A percentile compares a stretch with the other conserved stretches of the same genome.
Conservation (phyloP, 177 flowering plant genomes). For the Vitis hybrid region DNA sequence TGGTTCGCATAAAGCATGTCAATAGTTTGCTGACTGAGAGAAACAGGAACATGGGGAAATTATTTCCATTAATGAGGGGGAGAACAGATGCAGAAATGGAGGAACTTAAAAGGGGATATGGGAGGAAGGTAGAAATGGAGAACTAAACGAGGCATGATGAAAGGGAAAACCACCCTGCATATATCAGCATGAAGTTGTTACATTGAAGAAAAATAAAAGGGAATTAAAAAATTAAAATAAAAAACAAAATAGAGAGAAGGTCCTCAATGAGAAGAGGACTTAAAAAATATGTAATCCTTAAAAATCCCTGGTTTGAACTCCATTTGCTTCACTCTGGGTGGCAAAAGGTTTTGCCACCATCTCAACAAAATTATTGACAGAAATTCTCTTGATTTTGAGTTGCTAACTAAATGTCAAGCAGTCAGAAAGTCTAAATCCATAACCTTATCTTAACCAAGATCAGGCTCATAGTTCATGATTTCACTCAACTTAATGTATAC, state of each 20-base stretch:
- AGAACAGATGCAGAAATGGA: too few species aligned
- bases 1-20: too few species aligned
- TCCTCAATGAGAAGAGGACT: too few species aligned
- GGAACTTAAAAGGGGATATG: too few species aligned
- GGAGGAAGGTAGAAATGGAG: too few species aligned
- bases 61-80: too few species aligned
- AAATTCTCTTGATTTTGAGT: background rate
- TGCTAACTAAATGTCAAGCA: constrained; percentile 1
- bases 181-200: too few species aligned
- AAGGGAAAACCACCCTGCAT: too few species aligned
- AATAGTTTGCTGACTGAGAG: too few species aligned
- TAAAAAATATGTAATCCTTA: background rate
- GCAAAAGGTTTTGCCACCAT: background rate
- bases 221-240: background rate
- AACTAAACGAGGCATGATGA: too few species aligned
- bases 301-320: background rate
- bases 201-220: background rate
- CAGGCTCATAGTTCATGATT: constrained; percentile 5
- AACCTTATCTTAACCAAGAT: constrained; percentile 9
- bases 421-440: constrained; percentile 3
- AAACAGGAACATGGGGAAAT: too few species aligned
- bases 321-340: constrained; percentile 4
- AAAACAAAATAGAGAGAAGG: background rate
- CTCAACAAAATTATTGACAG: background rate
- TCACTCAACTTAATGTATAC: constrained; percentile 17